Evolutionary conservation across 768 basidiomycete genomes (phyloP).

Genomic region (Boletus reticuloceps): DNA sequence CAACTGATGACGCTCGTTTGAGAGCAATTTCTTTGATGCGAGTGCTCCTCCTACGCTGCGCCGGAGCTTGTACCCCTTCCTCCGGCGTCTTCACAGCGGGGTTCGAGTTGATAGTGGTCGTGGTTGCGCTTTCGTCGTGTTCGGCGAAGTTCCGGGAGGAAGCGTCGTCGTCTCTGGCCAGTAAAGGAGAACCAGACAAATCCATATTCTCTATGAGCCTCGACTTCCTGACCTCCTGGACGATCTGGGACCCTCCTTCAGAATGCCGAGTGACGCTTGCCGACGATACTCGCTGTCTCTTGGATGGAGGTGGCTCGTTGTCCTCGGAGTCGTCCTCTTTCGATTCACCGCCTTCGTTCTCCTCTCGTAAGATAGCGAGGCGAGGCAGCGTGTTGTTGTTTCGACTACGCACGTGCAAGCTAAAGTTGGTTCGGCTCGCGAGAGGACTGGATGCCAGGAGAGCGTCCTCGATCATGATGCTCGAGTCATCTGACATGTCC

Average conservation of each 20-base stretch:
- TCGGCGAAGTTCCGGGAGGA: background rate
- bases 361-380: slow-evolving; percentile 29
- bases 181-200: slow-evolving; percentile 23
- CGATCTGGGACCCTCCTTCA: background rate
- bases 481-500: slow-evolving; percentile 3
- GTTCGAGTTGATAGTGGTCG: background rate
- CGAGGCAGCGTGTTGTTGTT: background rate
- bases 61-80: background rate
- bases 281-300: slow-evolving; percentile 18
- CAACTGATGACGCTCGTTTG: slow-evolving; percentile 10
- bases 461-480: slow-evolving; percentile 15
- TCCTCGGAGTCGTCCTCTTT: slow-evolving; percentile 7
- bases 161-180: slow-evolving; percentile 6
- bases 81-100: background rate
- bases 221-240: slow-evolving; percentile 10
- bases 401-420: slow-evolving; percentile 5
- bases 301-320: slow-evolving; percentile 14
- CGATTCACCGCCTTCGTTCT: slow-evolving; percentile 21
- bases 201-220: slow-evolving; percentile 28
- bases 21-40: slow-evolving; percentile 19
- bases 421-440: slow-evolving; percentile 16
- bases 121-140: background rate
- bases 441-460: slow-evolving; percentile 27
- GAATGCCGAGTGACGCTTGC: background rate
- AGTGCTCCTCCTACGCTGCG: slow-evolving; percentile 22